Base-by-base conservation (phyloP, 768 basidiomycete species). In the Trametes cinnabarina region DNA sequence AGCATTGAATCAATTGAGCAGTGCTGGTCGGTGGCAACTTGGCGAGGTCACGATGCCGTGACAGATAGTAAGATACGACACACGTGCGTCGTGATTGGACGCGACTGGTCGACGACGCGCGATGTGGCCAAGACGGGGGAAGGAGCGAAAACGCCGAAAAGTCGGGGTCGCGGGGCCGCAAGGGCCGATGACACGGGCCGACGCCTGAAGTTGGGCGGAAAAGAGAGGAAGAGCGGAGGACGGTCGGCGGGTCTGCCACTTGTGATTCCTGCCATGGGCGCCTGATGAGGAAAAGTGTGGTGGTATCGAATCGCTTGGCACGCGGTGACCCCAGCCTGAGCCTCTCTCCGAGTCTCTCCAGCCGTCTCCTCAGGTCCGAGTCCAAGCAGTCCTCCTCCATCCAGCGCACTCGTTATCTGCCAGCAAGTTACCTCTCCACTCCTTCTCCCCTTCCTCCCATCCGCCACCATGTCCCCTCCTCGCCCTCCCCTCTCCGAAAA, bases 51-150 rank as follows among this genome's bases (percentile, higher is more conserved):
- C 52, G 2, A 22, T 37, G 15, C 22, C 17, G 46, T 47, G 46
- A 60, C 41, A n/a, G 42, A 35, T 20, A 22, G 49, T 44, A 56
- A n/a, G 42, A 35, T 20, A 22, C 54, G 50, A 56, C 60, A 49
- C 60, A 61, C 60, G 60, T 61, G 60, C 50, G 60, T 37, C 32
- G 60, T 52, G 60, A 61, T 61, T 47, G 60, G 55, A 61, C 60
- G 60, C 60, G 60, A 47, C 30, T 47, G 55, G 40, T 7, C 37
- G 44, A 25, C 14, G 37, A n/a, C n/a, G 34, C 25, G 37, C 37
- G 57, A 34, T 19, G 30, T 20, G 15, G 35, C 43, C 19, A 48
- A 23, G 51, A 26, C 46, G 46, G 37, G 28, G 35, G 23, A 50
- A 57, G 28, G 22, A 17, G n/a, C 44, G 12, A 35, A 25, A 41